Evolutionary conservation across 768 basidiomycete species (phyloP).

Genomic region (Lentinula raphanica): DNA sequence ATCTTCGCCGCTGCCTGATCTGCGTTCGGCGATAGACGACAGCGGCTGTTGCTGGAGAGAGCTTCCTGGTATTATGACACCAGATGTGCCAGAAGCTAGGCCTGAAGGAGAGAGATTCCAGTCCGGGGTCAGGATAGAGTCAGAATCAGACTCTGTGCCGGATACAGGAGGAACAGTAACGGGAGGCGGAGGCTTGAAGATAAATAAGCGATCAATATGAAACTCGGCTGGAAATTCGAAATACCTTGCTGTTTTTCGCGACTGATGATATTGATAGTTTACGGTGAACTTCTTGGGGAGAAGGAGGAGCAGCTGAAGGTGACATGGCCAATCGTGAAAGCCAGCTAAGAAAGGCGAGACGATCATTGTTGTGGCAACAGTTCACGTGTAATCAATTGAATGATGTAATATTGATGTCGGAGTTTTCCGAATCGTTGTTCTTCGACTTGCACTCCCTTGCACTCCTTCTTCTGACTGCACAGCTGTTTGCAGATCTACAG

Average conservation of each 20-base stretch:
- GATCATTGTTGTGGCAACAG: neutral
- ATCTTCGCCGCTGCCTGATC: slow-evolving; percentile 68
- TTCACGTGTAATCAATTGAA: neutral
- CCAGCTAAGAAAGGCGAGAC: neutral
- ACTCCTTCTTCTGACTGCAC: no score
- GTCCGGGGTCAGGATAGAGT: slow-evolving; percentile 61
- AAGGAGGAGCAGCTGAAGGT: slow-evolving; percentile 57
- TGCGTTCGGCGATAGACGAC: slow-evolving; percentile 73
- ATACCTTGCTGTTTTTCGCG: slow-evolving; percentile 47
- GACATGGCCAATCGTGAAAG: slow-evolving; percentile 22
- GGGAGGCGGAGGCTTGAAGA: slow-evolving; percentile 20
- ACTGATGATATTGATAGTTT: slow-evolving; percentile 77
- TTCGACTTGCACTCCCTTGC: no score
- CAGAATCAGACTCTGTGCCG: slow-evolving; percentile 84
- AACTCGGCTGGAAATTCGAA: neutral
- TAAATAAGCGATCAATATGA: neutral
- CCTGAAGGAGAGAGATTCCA: slow-evolving; percentile 33
- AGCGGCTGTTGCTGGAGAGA: slow-evolving; percentile 47
- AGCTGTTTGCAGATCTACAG: no score
- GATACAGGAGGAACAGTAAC: slow-evolving; percentile 39
- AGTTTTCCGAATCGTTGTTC: no score
- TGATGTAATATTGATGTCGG: neutral
- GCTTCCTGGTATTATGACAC: slow-evolving; percentile 19
- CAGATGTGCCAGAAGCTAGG: slow-evolving; percentile 17
- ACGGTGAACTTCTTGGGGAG: slow-evolving; percentile 80